Evolutionary conservation across 345 rosid species (phyloP), one percentile per base, ranked within the genome.

Genomic region (Eucalyptus curtisii): DNA sequence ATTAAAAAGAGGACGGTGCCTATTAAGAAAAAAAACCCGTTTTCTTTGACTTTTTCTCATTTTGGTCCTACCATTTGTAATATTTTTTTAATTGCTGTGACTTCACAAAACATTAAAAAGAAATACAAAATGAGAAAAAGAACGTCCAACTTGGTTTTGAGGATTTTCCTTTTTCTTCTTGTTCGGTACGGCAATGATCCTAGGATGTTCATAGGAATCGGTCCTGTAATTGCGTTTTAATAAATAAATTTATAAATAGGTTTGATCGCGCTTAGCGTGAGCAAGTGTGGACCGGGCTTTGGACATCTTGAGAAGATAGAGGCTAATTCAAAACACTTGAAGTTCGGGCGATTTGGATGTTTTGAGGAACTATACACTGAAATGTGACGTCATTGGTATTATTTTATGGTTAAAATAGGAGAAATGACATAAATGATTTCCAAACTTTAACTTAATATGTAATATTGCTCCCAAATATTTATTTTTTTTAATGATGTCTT

Each of bases 401-500:
- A 7, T 64, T 31, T 7, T 7, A n/a, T n/a, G 76, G 5, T 64
- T 64, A 64, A 64, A 30, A 64, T 64, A 64, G 37, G 76, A 16
- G 4, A 64, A 64, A 64, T 64, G 2, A 64, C 37, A 3, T 2
- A 0, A 64, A 64, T 64, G 3, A 64, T 64, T 7, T 14, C 0
- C 1, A 3, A 14, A 64, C 2, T 64, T 30, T 64, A 14, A 3
- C 19, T 14, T 15, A 30, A 7, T 8, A n/a, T n/a, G 19, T 7
- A 14, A n/a, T 30, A 14, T 64, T 10, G 0, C 8, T 7, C 1
- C 17, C 9, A 13, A 7, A 61, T 13, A 30, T 61, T 30, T 30
- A 61, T 30, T 61, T 13, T 30, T 7, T 61, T 61, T 30, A 61
- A 30, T 30, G 20, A 0, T 0, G 2, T 30, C 31, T 3, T 13